Evolutionary conservation across 2,329 filamentous ascomycete genomes (phyloP).

Genomic region (Calonectria honghensis): DNA sequence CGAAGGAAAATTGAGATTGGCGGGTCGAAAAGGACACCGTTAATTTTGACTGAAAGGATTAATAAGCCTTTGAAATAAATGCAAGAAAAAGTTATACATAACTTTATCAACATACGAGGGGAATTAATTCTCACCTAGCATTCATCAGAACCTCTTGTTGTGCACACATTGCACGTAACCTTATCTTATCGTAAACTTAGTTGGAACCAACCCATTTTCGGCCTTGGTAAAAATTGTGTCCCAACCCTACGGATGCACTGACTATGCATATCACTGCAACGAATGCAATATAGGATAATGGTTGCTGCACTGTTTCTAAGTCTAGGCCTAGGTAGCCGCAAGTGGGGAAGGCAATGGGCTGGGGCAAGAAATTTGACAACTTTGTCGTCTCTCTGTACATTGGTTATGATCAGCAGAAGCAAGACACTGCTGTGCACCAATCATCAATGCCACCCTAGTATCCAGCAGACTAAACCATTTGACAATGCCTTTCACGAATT

Average conservation of each 20-base stretch:
- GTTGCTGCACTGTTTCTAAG: neutral
- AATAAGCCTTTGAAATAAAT: too few relatives aligned
- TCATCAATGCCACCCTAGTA: neutral
- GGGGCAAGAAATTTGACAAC: neutral
- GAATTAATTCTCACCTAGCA: neutral
- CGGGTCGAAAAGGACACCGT: too few relatives aligned
- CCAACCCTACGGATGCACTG: neutral
- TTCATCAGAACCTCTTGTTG: neutral
- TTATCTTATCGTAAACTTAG: neutral
- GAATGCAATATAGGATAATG: neutral
- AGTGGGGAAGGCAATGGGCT: neutral
- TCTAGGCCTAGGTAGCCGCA: neutral
- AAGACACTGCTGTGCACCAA: neutral
- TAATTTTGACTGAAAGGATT: too few relatives aligned
- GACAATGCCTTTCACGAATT: neutral
- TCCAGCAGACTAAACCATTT: neutral
- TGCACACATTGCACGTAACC: neutral
- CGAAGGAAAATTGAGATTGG: too few relatives aligned
- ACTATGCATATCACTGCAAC: neutral
- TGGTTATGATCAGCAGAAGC: too few relatives aligned
- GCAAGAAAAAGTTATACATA: neutral
- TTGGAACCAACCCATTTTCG: neutral
- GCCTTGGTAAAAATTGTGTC: neutral
- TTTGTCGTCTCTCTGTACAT: too few relatives aligned
- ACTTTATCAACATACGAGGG: neutral